phyloP scores from a whole-genome alignment of 2,329 filamentous ascomycete genomes.

The Coniella vitis region DNA sequence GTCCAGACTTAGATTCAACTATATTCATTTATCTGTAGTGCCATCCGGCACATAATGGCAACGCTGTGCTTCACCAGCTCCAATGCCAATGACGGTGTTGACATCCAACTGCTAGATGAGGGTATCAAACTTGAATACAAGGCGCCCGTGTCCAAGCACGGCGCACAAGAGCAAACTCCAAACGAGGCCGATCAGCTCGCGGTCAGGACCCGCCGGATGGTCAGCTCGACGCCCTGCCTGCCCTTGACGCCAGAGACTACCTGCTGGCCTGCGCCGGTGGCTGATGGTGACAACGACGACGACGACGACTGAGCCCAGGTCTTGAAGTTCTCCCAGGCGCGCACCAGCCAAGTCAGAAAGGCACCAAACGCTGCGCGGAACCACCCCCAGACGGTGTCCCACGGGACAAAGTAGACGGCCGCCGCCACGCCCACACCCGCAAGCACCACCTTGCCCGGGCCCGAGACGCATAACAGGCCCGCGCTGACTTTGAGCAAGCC shows the following conservation, averaged over 20 bases:
- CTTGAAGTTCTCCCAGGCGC: conserved; percentile 15
- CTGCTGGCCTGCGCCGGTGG: background rate
- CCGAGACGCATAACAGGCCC: conserved; percentile 10
- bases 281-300: too few relatives aligned
- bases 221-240: conserved; percentile 5
- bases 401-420: conserved; percentile 14
- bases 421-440: conserved; percentile 9
- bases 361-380: conserved; percentile 12
- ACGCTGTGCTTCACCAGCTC: too few relatives aligned
- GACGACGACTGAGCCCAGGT: conserved; percentile 5
- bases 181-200: background rate
- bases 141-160: background rate
- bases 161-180: background rate
- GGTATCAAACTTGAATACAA: too few relatives aligned
- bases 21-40: too few relatives aligned
- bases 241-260: conserved; percentile 1
- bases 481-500: conserved; percentile 11
- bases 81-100: too few relatives aligned
- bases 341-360: conserved; percentile 5
- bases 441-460: conserved; percentile 11
- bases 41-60: too few relatives aligned
- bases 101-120: too few relatives aligned
- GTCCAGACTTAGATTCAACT: too few relatives aligned
- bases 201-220: background rate
- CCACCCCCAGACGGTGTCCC: conserved; percentile 15